Percentiles rank a stretch among this genome's conserved stretches.
Conservation (phyloP, 306 rosid species). For the Quillaja saponaria region DNA sequence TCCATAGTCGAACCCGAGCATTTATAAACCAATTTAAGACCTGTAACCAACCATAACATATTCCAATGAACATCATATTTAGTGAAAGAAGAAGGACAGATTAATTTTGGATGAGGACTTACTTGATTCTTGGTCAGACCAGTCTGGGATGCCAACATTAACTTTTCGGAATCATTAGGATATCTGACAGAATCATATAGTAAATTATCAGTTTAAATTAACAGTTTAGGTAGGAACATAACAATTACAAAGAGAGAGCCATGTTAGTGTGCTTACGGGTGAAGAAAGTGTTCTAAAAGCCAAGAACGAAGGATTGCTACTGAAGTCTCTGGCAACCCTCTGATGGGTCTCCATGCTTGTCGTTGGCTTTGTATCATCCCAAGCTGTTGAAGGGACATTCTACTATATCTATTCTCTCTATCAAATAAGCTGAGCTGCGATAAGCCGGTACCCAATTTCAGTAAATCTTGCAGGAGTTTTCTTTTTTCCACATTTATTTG, state of each 20-base stretch:
- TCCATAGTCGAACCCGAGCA: slow-evolving; percentile 86
- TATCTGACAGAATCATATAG: slow-evolving; percentile 51
- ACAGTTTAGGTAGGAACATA: slow-evolving; percentile 3
- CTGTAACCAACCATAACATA: slow-evolving; percentile 40
- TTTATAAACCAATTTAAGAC: slow-evolving; percentile 92
- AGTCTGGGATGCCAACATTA: slow-evolving; percentile 74
- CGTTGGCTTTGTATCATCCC: slow-evolving; percentile 65
- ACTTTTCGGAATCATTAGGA: slow-evolving; percentile 80
- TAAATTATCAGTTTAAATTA: slow-evolving; percentile 8
- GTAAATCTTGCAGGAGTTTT: slow-evolving; percentile 59
- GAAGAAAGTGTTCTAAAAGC: slow-evolving; percentile 90
- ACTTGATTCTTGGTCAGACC: slow-evolving; percentile 86
- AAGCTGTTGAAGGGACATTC: slow-evolving; percentile 68
- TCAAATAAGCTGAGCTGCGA: slow-evolving; percentile 73
- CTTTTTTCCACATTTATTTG: slow-evolving; percentile 59
- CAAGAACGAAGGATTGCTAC: slow-evolving; percentile 79
- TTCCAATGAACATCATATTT: slow-evolving; percentile 8
- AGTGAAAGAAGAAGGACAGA: background rate
- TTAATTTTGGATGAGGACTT: slow-evolving; percentile 31
- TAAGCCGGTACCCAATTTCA: slow-evolving; percentile 52
- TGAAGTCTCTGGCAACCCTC: slow-evolving; percentile 86
- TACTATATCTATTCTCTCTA: slow-evolving; percentile 44
- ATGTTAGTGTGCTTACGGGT: slow-evolving; percentile 60
- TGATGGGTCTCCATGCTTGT: slow-evolving; percentile 81
- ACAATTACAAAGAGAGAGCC: slow-evolving; percentile 7